A percentile compares a stretch with the other conserved stretches of the same genome.
Conservation (phyloP, 176 grass and related monocot species). For the Aegilops tauschii region DNA sequence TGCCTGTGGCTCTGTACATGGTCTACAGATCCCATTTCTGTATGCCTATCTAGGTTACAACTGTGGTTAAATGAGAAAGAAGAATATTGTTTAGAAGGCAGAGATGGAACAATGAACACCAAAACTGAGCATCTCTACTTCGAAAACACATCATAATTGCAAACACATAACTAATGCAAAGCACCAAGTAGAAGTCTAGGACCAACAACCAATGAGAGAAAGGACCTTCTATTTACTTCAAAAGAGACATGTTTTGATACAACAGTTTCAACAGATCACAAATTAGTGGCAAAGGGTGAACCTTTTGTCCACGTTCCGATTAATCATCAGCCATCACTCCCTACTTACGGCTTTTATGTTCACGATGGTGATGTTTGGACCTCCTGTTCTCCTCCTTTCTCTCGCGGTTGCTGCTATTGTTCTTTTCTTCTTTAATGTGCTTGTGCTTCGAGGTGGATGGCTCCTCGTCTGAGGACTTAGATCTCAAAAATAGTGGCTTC, state of each 20-base stretch:
- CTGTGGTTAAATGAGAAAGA: neutral
- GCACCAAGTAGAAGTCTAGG: neutral
- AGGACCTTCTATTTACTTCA: neutral
- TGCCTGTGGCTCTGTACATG: neutral
- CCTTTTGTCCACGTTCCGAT: neutral
- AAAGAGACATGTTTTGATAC: neutral
- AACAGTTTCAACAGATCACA: neutral
- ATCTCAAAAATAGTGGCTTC: slow-evolving; percentile 42
- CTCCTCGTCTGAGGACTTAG: neutral
- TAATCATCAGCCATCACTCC: slow-evolving; percentile 12
- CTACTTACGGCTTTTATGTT: slow-evolving; percentile 40
- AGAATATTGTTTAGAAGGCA: neutral
- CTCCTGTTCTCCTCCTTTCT: slow-evolving; percentile 22
- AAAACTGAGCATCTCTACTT: neutral
- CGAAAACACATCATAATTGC: neutral
- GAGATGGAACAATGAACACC: neutral
- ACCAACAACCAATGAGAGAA: neutral
- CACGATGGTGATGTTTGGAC: slow-evolving; percentile 38
- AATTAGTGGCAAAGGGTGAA: neutral
- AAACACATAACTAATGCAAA: neutral
- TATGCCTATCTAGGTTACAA: neutral
- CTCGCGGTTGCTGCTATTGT: neutral
- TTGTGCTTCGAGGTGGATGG: neutral
- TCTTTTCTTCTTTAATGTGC: slow-evolving; percentile 28
- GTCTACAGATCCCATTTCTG: neutral